These are phyloP conservation scores for Exophiala xenobiotica DNA, from an alignment of 2,329 filamentous ascomycete genomes.

Conservation along the genomic window DNA sequence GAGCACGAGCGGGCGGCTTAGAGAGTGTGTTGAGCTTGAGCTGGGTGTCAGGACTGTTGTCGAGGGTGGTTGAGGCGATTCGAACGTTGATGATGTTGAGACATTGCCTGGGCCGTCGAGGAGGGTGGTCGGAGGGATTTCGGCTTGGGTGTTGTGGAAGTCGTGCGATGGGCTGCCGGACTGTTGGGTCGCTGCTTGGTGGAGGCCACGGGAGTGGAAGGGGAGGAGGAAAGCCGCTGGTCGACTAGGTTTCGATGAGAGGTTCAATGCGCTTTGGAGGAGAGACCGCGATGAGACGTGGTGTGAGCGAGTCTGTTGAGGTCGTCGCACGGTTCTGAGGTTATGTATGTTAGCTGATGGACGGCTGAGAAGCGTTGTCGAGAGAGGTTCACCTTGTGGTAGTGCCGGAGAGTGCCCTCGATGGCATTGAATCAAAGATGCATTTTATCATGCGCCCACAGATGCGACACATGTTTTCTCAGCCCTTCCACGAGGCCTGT, in stretches of 20 bases:
- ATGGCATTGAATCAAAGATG: constrained; percentile 32
- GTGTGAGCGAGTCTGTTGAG: constrained; percentile 13
- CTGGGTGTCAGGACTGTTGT: too few species aligned
- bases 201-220: constrained; percentile 41
- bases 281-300: constrained; percentile 21
- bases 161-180: constrained; percentile 24
- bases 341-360: not conserved
- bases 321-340: constrained; percentile 9
- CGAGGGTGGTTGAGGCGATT: too few species aligned
- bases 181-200: constrained; percentile 35
- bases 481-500: not conserved
- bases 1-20: constrained; percentile 38
- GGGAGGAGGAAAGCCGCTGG: constrained; percentile 32
- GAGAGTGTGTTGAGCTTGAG: constrained; percentile 22
- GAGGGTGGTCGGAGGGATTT: constrained; percentile 32
- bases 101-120: too few species aligned
- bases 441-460: constrained; percentile 32
- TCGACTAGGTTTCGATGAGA: constrained; percentile 9
- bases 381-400: constrained; percentile 14
- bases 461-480: constrained; percentile 31
- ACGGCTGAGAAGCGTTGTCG: not conserved
- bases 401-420: constrained; percentile 16
- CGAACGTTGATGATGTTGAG: too few species aligned
- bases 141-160: constrained; percentile 34
- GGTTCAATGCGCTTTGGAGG: constrained; percentile 22